These are phyloP conservation scores for Coniochaeta sp. DNA, from an alignment of 2,329 filamentous ascomycete genomes.

Conservation along the genomic window DNA sequence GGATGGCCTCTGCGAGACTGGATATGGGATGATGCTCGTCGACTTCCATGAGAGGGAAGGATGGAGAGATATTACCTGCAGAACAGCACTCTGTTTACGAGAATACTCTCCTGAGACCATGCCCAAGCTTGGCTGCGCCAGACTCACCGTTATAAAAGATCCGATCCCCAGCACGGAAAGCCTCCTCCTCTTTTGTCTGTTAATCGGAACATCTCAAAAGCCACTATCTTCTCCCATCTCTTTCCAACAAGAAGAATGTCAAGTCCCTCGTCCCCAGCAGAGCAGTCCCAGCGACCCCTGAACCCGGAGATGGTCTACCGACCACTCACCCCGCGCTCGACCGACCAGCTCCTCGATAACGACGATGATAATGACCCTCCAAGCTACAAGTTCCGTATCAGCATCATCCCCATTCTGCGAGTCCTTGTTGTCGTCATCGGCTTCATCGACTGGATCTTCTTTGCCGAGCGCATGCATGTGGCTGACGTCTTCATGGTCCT, in stretches of 20 bases:
- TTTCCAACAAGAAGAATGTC: neutral
- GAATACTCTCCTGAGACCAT: too few relatives aligned
- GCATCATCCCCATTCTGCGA: neutral
- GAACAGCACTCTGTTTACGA: neutral
- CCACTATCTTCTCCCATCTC: neutral
- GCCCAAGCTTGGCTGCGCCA: too few relatives aligned
- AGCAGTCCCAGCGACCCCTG: neutral
- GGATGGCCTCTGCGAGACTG: neutral
- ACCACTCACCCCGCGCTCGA: neutral
- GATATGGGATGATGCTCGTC: neutral
- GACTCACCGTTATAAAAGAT: too few relatives aligned
- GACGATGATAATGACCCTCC: neutral
- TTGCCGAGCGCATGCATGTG: neutral
- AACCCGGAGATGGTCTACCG: neutral
- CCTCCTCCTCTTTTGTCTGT: neutral
- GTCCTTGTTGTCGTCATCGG: neutral
- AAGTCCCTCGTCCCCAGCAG: neutral
- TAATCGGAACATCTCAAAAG: neutral
- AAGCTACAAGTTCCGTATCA: neutral
- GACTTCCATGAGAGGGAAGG: neutral
- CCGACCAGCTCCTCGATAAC: neutral
- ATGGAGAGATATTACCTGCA: neutral
- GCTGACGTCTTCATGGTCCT: constrained; percentile 1
- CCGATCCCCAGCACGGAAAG: neutral
- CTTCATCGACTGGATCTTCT: constrained; percentile 4